phyloP scores from a whole-genome alignment of 2,329 filamentous ascomycete species.

The Neofusicoccum ribis region DNA sequence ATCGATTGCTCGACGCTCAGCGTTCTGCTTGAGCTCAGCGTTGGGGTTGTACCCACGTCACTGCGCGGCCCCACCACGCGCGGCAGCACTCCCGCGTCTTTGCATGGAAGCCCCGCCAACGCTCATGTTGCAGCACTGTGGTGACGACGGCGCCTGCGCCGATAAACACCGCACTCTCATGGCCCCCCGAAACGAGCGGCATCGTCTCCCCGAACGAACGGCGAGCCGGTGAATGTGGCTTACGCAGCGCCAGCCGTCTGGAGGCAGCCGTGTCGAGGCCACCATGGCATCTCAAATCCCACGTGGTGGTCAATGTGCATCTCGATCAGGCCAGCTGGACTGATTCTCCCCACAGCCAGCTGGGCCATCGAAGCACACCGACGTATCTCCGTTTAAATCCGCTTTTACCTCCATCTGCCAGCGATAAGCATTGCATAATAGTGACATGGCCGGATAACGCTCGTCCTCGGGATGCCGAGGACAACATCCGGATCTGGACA shows the following conservation, averaged over 20 bases:
- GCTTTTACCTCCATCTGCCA: no score
- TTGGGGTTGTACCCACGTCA: neutral
- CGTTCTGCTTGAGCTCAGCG: neutral
- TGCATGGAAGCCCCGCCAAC: neutral
- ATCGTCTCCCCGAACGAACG: neutral
- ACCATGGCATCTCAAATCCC: neutral
- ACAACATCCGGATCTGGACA: neutral
- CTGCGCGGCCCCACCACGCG: neutral
- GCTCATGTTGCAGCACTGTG: neutral
- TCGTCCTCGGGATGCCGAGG: neutral
- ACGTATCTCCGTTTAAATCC: neutral
- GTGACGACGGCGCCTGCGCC: no score
- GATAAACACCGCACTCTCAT: neutral
- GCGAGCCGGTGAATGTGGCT: neutral
- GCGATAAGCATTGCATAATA: conserved; percentile 6
- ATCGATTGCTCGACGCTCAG: neutral
- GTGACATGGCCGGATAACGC: neutral
- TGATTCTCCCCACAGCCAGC: neutral
- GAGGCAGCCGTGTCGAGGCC: neutral
- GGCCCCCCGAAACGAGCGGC: neutral
- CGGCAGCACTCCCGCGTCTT: neutral
- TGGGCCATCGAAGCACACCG: neutral
- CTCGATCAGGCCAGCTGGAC: neutral
- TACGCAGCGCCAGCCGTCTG: neutral
- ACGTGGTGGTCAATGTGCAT: neutral